Evolutionary conservation across 352 stramenopile genomes (phyloP), one percentile per base, ranked within the genome.

Genomic region (Phytophthora syringae): DNA sequence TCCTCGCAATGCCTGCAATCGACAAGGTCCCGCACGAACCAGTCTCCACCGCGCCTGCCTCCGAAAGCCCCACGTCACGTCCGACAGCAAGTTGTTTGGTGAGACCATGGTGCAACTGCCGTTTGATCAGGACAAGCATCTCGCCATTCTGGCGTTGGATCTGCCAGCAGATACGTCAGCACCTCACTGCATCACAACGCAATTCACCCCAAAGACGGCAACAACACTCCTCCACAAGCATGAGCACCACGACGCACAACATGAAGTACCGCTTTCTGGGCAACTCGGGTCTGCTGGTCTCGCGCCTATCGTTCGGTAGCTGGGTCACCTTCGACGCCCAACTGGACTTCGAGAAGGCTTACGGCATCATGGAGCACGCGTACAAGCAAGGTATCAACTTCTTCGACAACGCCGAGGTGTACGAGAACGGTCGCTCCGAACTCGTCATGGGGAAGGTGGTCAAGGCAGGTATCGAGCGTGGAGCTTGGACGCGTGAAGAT

Each of bases 341-440:
- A 42, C 52, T 84, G 3, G 78, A 82, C 53, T 70, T 84, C 18
- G 76, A 84, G 43, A 86, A 81, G 63, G 78, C 78, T 22, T 86
- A 82, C 74, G 63, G 40, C 30, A 82, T 86, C 69, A 78, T 86
- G 75, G 72, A 76, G 54, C 74, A 82, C 59, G 78, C 78, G 2
- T 86, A 86, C 71, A 82, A 91, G 72, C 47, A 77, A 3, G 82
- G 80, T 20, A 59, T 89, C 53, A 91, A 89, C 68, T 86, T 91
- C 30, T 80, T 91, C 50, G 82, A 91, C 52, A 91, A 82, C 24
- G 81, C 81, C 21, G 80, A 85, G 54, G 69, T 81, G 37, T 90
- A 90, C 34, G 64, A 57, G n/a, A 72, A 80, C 21, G 79, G 79
- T 56, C 64, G 76, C 36, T 70, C 74, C 5, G 77, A 86, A 42